These are phyloP conservation scores for Xerocomus spinulosus DNA, from an alignment of 768 basidiomycete genomes.

Conservation along the genomic window DNA sequence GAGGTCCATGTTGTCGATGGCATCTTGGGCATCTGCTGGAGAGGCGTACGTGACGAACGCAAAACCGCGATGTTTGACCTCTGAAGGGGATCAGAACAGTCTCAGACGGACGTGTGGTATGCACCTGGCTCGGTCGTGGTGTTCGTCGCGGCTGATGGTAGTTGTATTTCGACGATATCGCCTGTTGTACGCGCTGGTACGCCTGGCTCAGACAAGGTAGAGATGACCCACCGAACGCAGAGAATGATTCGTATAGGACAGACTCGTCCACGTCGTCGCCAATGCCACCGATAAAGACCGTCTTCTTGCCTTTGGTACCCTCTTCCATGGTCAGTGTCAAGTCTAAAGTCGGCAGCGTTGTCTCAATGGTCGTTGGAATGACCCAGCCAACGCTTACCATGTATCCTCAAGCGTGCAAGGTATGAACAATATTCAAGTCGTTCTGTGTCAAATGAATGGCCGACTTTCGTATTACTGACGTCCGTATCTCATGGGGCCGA, in stretches of 20 bases:
- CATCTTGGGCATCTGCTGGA: conserved; percentile 84
- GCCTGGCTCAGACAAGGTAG: neutral
- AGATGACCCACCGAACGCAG: conserved; percentile 70
- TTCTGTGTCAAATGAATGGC: too few species aligned
- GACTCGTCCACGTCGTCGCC: conserved; percentile 80
- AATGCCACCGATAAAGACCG: conserved; percentile 80
- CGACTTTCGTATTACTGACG: too few species aligned
- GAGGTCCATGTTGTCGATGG: conserved; percentile 98
- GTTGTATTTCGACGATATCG: conserved; percentile 87
- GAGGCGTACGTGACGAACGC: conserved; percentile 87
- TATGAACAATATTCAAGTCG: conserved; percentile 29
- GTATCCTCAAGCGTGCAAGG: conserved; percentile 65
- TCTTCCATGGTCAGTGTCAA: conserved; percentile 55
- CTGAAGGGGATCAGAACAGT: conserved; percentile 31
- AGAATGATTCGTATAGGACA: conserved; percentile 72
- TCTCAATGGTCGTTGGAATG: too few species aligned
- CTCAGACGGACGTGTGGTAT: neutral
- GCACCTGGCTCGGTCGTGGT: conserved; percentile 58
- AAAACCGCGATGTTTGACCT: conserved; percentile 86
- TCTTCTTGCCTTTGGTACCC: conserved; percentile 80
- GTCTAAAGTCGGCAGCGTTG: conserved; percentile 10
- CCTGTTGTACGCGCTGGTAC: conserved; percentile 43
- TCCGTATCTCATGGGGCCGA: too few species aligned
- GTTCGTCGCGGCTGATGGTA: conserved; percentile 77
- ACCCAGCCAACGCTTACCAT: too few species aligned